These are phyloP conservation scores for Massarina eburnea DNA, from an alignment of 2,329 filamentous ascomycete species.

Conservation along the genomic window DNA sequence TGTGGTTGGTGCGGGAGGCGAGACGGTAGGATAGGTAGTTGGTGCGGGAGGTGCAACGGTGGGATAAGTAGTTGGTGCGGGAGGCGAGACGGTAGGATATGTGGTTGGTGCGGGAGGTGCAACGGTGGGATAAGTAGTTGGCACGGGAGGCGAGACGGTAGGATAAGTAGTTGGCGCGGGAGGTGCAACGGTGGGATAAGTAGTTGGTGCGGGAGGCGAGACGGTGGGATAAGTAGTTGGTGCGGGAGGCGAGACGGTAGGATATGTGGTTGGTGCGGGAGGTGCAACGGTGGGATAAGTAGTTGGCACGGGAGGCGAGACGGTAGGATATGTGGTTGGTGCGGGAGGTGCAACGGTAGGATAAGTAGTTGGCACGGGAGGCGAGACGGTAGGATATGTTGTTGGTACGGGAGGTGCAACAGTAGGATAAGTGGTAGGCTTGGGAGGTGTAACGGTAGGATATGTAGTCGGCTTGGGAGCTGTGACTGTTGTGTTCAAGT, in stretches of 20 bases:
- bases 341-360: constrained; percentile 3
- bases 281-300: constrained; percentile 8
- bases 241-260: constrained; percentile 2
- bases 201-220: constrained; percentile 7
- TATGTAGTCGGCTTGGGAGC: no score
- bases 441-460: constrained; percentile 10
- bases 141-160: no score
- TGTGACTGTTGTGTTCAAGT: no score
- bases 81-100: constrained; percentile 2
- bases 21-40: constrained; percentile 5
- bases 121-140: constrained; percentile 6
- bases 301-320: no score
- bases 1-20: neutral
- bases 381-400: constrained; percentile 4
- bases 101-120: constrained; percentile 11
- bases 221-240: constrained; percentile 6
- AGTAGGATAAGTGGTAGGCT: constrained; percentile 4
- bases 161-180: constrained; percentile 1
- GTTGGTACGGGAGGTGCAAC: constrained; percentile 6
- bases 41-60: constrained; percentile 7
- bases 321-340: constrained; percentile 1
- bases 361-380: constrained; percentile 7
- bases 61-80: constrained; percentile 3
- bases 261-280: constrained; percentile 7
- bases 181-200: constrained; percentile 6